Conservation (phyloP, 176 grass and related monocot species). For the Phoenix roebelenii region DNA sequence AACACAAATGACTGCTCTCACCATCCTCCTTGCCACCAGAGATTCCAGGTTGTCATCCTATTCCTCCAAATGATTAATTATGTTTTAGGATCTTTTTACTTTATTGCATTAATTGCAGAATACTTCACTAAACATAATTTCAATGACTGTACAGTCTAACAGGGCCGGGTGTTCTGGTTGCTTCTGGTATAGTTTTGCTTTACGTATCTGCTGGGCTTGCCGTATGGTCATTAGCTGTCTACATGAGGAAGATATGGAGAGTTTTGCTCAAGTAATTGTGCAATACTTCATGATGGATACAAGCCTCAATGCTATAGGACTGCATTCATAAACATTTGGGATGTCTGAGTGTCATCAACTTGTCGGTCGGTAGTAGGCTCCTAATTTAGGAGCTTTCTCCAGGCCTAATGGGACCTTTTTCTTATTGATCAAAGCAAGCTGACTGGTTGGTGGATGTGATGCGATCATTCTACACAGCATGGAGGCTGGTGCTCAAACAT, state of each 20-base stretch:
- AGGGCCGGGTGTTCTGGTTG: conserved; percentile 33
- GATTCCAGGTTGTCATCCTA: conserved; percentile 50
- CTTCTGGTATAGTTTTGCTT: conserved; percentile 58
- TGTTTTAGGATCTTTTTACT: neutral
- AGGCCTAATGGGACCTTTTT: no score
- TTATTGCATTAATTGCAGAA: no score
- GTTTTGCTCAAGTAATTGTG: conserved; percentile 63
- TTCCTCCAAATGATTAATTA: neutral
- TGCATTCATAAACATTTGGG: no score
- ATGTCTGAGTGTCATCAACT: no score
- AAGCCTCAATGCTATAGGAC: no score
- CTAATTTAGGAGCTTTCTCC: no score
- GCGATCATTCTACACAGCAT: no score
- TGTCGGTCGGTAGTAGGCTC: no score
- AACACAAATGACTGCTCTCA: conserved; percentile 81
- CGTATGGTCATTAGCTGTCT: conserved; percentile 86
- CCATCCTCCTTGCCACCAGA: conserved; percentile 81
- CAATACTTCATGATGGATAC: no score
- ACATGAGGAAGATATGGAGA: conserved; percentile 93
- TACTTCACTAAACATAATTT: neutral
- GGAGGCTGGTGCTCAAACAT: no score
- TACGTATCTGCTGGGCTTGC: conserved; percentile 88
- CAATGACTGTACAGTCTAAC: conserved; percentile 43
- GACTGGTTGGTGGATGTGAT: no score
- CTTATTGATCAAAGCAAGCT: no score